Base-by-base conservation (phyloP, 208 protist genomes). In the Ichthyophonus hoferi region DNA sequence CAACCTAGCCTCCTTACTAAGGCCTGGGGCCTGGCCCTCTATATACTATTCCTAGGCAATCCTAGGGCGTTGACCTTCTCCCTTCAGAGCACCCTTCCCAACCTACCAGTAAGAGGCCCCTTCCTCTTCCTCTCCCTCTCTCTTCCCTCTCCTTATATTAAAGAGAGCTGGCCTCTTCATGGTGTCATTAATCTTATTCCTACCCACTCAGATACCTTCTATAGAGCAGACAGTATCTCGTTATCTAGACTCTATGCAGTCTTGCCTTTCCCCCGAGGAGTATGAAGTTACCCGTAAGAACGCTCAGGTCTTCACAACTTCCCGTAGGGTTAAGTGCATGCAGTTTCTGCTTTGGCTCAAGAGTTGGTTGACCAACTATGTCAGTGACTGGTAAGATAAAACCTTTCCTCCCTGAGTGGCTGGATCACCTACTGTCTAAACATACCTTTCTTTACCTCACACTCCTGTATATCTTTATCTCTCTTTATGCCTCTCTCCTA, bases 121-220 rank as follows among this genome's bases (percentile, higher is more conserved):
- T 81, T 39, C 12, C 77, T 39, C 31, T 31, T 39, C 34, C 34
- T 3, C 77, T 3, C 7, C 12, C 77, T 39, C 77, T 37, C 31
- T 37, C 33, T 82, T n/a, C 35, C 31, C 0, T 82, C 14, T 82
- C 35, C 35, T 82, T 40, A 12, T 24, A 40, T 40, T 38, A 76
- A 14, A 76, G 31, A 76, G 50, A 31, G 0, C 0, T 76, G 0
- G 14, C 35, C 78, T 37, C 33, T 82, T n/a, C 78, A 38, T 38
- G 78, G 17, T 14, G 77, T 37, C 77, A 37, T 34, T 14, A 81
- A 37, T 33, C 77, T 39, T 14, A 81, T 33, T 58, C 92, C 37
- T 93, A 94, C 40, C 90, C 91, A n/a, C 96, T 96, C 86, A 92
- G 93, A 90, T 96, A 34, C 96, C 96, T 1, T 92, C 93, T 2